Conservation (phyloP, 2,329 filamentous ascomycete species). For the Pseudogymnoascus sp. region DNA sequence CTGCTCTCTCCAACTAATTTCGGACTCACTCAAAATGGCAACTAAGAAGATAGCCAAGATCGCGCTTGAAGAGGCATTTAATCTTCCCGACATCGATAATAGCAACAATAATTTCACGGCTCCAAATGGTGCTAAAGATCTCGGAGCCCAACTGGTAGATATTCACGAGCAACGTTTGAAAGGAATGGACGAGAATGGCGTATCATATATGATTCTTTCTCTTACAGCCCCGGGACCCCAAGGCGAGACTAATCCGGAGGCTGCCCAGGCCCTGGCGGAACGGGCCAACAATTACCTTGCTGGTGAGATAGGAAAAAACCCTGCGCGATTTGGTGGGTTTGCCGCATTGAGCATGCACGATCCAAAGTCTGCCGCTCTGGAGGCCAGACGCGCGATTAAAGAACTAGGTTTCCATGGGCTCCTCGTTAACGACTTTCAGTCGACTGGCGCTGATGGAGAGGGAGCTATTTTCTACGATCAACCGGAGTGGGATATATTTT, state of each 20-base stretch:
- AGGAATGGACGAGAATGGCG: slow-evolving; percentile 40
- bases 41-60: slow-evolving; percentile 50
- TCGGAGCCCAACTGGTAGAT: slow-evolving; percentile 36
- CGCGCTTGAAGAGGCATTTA: slow-evolving; percentile 55
- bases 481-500: neutral
- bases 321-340: neutral
- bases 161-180: slow-evolving; percentile 33
- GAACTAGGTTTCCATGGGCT: neutral
- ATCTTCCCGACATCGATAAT: slow-evolving; percentile 50
- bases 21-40: neutral
- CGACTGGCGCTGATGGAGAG: neutral
- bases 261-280: neutral
- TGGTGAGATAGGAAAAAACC: neutral
- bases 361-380: neutral
- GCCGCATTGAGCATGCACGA: neutral
- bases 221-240: slow-evolving; percentile 45
- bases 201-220: slow-evolving; percentile 43
- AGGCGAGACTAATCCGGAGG: slow-evolving; percentile 34
- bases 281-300: neutral
- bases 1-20: neutral
- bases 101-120: slow-evolving; percentile 54
- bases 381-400: neutral
- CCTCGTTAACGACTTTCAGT: neutral
- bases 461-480: neutral
- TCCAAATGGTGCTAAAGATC: slow-evolving; percentile 51